Conservation (phyloP, 208 protist genomes). For the Wallacemonas sp. region DNA sequence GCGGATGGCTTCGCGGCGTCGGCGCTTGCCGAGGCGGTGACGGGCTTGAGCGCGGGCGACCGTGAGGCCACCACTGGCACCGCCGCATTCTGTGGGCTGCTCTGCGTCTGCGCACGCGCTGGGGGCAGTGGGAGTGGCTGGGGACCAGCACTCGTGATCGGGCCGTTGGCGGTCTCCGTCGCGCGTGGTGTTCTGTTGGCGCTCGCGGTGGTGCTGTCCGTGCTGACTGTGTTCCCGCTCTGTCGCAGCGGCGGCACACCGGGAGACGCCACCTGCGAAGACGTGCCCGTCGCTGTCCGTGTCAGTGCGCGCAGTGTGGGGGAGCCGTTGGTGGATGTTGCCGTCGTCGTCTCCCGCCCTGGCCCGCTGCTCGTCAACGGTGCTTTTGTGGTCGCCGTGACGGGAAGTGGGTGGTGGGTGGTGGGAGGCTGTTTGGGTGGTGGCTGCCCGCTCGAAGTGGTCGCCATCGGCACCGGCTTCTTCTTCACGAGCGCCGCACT, state of each 20-base stretch:
- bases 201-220: background rate
- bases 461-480: no score
- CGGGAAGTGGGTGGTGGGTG: no score
- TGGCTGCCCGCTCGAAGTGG: background rate
- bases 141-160: background rate
- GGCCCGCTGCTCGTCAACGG: no score
- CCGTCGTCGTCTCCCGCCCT: no score
- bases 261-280: background rate
- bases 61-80: no score
- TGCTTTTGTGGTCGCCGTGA: no score
- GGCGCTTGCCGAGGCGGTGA: background rate
- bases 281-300: background rate
- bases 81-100: no score
- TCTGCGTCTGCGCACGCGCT: no score
- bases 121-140: slow-evolving; percentile 5
- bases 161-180: background rate
- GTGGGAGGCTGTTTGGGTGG: background rate
- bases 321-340: no score
- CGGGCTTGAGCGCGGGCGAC: no score
- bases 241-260: background rate
- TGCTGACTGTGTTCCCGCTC: background rate
- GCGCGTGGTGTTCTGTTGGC: background rate
- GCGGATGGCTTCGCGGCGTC: background rate
- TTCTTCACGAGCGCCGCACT: no score
- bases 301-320: slow-evolving; percentile 3